A percentile compares a stretch with the other conserved stretches of the same genome.
These are phyloP conservation scores for Manihot esculenta DNA, from an alignment of 441 rosid genomes.

Conservation along the genomic window DNA sequence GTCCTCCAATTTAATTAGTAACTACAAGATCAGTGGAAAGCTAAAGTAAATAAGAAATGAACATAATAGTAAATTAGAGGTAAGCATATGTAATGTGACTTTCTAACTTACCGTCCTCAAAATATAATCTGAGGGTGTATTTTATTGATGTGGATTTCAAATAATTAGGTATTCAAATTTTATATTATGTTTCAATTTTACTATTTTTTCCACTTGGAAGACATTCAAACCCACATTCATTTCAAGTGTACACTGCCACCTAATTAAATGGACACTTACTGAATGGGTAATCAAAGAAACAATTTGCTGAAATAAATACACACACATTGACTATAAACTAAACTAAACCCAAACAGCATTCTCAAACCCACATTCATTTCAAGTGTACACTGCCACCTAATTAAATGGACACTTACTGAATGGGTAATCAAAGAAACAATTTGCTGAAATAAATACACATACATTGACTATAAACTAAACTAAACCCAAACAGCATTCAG, in stretches of 20 bases:
- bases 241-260: not conserved
- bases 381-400: not conserved
- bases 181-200: no score
- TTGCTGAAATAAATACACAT: not conserved
- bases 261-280: not conserved
- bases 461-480: not conserved
- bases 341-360: not conserved
- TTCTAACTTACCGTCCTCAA: not conserved
- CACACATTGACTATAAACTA: not conserved
- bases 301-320: not conserved
- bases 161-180: no score
- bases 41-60: not conserved
- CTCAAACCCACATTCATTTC: not conserved
- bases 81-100: not conserved
- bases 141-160: no score
- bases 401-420: not conserved
- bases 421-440: not conserved
- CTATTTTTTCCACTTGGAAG: no score
- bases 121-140: not conserved
- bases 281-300: not conserved
- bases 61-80: constrained; percentile 1
- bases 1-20: constrained; percentile 77
- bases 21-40: constrained; percentile 38
- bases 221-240: not conserved
- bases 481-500: not conserved